Base-by-base conservation (phyloP, 257 asterid genomes). In the Primulina eburnea region DNA sequence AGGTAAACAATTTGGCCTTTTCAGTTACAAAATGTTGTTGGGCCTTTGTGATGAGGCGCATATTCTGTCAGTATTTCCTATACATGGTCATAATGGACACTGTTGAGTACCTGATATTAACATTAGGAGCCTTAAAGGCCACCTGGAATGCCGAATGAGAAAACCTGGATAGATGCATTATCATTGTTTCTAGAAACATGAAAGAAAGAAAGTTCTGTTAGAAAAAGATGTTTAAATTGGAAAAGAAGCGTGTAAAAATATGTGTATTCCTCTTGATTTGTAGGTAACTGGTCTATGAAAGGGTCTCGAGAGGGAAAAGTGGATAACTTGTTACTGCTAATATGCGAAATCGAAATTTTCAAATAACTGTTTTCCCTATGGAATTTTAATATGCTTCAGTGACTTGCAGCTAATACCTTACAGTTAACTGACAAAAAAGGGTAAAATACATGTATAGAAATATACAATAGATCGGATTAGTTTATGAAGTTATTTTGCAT, bases 401-500 rank as follows among this genome's bases (percentile, higher is more conserved):
- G 8, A 50, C 21, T 50, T 43, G n/a, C 55, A 4, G 57, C 57
- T 50, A 17, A 32, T 77, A 43, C 55, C 4, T 43, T 3, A 14
- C 8, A 50, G 57, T 50, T 50, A 50, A 32, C 37, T 60, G 68
- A 60, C 68, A 32, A 65, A 14, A 60, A 20, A 38, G 32, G 20
- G 33, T 24, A 43, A 11, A 55, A 16, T 5, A 50, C 8, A 12
- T 7, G 34, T 9, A n/a, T 18, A 37, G 62, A 43, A 8, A 64
- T 18, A 34, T 33, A 14, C 17, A 52, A 43, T 4, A 43, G 18
- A 50, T 50, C 21, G 2, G 21, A 50, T 50, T 50, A 50, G 57
- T 12, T 50, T 53, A 14, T 57, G 67, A 68, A 43, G 69, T 68
- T 84, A 55, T 67, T 79, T 64, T 80, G 74, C 69, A 43, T 69